Evolutionary conservation across 441 rosid genomes (phyloP).

Genomic region (Croton laevigatus): DNA sequence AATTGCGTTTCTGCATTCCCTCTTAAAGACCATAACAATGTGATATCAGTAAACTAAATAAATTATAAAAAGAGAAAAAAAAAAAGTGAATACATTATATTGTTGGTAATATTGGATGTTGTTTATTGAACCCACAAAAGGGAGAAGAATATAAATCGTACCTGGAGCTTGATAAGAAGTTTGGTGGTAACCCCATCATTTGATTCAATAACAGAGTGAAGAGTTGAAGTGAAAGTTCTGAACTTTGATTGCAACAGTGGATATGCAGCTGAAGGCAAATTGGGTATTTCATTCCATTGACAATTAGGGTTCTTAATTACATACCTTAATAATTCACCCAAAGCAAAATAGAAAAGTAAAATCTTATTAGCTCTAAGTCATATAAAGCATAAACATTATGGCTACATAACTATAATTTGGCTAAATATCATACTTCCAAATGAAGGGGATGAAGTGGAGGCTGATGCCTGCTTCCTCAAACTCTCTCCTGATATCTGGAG

Average conservation of each 20-base stretch:
- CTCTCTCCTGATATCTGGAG: constrained; percentile 51
- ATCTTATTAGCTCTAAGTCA: not conserved
- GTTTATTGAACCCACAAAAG: not conserved
- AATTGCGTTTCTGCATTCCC: not conserved
- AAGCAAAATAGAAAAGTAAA: not conserved
- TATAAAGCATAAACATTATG: not conserved
- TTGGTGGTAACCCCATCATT: constrained; percentile 81
- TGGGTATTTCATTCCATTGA: constrained; percentile 66
- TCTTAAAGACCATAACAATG: not conserved
- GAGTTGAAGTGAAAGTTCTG: constrained; percentile 67
- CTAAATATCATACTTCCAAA: constrained; percentile 60
- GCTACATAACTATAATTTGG: not conserved
- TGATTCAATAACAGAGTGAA: constrained; percentile 65
- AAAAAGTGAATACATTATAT: not conserved
- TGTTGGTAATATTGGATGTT: not conserved
- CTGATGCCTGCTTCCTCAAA: constrained; percentile 59
- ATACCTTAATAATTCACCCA: constrained; percentile 30
- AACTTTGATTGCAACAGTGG: constrained; percentile 65
- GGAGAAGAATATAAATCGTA: constrained; percentile 12
- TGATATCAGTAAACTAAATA: not conserved
- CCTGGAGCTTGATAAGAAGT: constrained; percentile 79
- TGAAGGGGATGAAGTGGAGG: constrained; percentile 49
- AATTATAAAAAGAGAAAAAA: not conserved
- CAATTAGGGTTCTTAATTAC: constrained; percentile 77
- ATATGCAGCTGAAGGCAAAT: constrained; percentile 70